Evolutionary conservation across 768 basidiomycete species (phyloP).

Genomic region (Boletus subcaerulescens): DNA sequence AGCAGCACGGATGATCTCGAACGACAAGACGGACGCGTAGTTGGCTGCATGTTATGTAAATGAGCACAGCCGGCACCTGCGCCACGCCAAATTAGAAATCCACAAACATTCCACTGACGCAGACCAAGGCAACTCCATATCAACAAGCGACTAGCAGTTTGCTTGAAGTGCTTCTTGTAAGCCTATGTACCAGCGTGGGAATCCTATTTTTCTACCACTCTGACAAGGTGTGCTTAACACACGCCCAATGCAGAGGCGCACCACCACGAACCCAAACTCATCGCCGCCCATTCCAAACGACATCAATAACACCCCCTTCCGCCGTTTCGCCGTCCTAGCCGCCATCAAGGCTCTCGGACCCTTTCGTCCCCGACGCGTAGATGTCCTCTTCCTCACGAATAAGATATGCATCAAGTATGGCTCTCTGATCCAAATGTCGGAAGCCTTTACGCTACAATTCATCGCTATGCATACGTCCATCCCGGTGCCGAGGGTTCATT

Average conservation of each 20-base stretch:
- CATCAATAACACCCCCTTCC: no score
- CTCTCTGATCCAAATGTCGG: background rate
- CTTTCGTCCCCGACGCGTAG: no score
- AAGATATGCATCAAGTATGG: background rate
- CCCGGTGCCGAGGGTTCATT: background rate
- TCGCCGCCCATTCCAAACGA: no score
- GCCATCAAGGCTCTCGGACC: no score
- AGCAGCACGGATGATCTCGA: conserved; percentile 74
- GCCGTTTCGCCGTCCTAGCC: no score
- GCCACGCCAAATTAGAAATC: conserved; percentile 9
- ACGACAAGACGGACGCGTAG: conserved; percentile 66
- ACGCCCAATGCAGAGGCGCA: no score
- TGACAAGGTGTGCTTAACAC: no score
- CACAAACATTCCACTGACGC: conserved; percentile 64
- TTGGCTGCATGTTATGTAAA: conserved; percentile 45
- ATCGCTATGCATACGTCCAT: background rate
- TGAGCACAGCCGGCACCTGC: conserved; percentile 51
- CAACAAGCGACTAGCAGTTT: conserved; percentile 58
- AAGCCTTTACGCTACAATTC: background rate
- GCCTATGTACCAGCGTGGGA: no score
- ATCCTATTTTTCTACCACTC: no score
- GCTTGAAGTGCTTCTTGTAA: no score
- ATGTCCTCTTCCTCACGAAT: background rate
- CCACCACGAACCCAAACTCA: no score
- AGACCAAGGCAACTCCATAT: conserved; percentile 33